These are phyloP conservation scores for Oxyria digyna DNA, from an alignment of 148 eudicot species.

Conservation along the genomic window DNA sequence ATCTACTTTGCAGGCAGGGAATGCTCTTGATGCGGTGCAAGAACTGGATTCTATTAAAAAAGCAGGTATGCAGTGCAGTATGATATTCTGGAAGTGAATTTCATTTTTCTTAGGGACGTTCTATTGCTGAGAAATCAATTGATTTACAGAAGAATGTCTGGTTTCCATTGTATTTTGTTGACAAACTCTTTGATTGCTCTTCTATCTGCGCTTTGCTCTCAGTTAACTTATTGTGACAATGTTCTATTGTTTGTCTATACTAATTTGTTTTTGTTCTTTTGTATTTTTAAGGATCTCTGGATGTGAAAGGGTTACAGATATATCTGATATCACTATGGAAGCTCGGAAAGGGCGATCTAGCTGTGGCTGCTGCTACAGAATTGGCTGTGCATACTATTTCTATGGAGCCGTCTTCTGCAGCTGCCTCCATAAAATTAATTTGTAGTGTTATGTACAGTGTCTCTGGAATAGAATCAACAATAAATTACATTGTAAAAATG, in stretches of 20 bases:
- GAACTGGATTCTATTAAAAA: constrained; percentile 55
- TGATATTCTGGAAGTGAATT: background rate
- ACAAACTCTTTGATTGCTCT: background rate
- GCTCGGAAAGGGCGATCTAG: constrained; percentile 58
- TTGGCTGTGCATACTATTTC: constrained; percentile 38
- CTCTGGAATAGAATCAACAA: constrained; percentile 56
- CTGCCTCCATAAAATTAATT: constrained; percentile 44
- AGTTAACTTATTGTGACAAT: background rate
- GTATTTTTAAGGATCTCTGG: constrained; percentile 60
- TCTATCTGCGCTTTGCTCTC: background rate
- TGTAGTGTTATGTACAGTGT: constrained; percentile 51
- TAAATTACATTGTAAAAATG: constrained; percentile 50
- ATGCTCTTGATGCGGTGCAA: constrained; percentile 48
- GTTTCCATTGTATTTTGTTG: background rate
- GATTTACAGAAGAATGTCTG: background rate
- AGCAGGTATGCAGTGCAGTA: constrained; percentile 40
- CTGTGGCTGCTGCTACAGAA: constrained; percentile 44
- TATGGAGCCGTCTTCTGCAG: constrained; percentile 35
- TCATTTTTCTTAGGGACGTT: background rate
- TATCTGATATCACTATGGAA: constrained; percentile 69
- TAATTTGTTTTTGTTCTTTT: constrained; percentile 7
- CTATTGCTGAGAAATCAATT: background rate
- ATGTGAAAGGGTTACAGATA: constrained; percentile 62
- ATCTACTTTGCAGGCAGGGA: constrained; percentile 48
- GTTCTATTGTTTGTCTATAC: background rate